Percentiles rank a stretch among this genome's conserved stretches.
Evolutionary conservation across 208 protist genomes (phyloP).

Genomic region (Leishmania aethiopica): DNA sequence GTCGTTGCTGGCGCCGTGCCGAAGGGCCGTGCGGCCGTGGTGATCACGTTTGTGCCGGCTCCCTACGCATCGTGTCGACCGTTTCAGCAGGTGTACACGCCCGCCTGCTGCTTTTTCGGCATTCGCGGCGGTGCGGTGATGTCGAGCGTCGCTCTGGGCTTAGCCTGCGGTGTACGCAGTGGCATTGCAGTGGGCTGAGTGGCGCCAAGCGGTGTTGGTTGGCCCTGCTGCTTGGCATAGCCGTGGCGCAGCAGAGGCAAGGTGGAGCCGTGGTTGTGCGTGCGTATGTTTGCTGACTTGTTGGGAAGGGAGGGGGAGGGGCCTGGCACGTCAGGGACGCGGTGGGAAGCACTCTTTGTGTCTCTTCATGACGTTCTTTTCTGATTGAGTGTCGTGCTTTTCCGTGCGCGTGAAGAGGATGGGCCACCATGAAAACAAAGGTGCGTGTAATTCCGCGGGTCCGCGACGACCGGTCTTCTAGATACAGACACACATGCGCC

Average conservation of each 20-base stretch:
- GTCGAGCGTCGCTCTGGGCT: background rate
- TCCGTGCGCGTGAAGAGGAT: background rate
- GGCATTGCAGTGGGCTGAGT: background rate
- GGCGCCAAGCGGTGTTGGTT: background rate
- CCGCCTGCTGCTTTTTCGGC: background rate
- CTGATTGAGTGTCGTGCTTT: background rate
- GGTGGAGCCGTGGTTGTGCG: background rate
- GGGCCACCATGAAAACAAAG: background rate
- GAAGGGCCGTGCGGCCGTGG: background rate
- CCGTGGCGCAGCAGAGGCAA: background rate
- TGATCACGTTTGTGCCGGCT: background rate
- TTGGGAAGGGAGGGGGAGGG: background rate
- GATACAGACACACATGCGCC: background rate
- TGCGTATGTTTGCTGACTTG: background rate
- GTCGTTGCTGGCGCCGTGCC: background rate
- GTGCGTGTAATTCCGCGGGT: too few species aligned
- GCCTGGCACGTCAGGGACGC: background rate
- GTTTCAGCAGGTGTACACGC: background rate
- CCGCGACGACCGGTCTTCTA: background rate
- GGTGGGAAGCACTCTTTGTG: background rate
- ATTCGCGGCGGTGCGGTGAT: background rate
- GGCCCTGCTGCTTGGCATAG: background rate
- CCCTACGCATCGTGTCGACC: background rate
- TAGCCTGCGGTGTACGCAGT: background rate
- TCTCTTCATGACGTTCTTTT: background rate